Evolutionary conservation across 805 yeast species (phyloP), one percentile per base, ranked within the genome.

Genomic region (Wickerhamomyces pijperi): DNA sequence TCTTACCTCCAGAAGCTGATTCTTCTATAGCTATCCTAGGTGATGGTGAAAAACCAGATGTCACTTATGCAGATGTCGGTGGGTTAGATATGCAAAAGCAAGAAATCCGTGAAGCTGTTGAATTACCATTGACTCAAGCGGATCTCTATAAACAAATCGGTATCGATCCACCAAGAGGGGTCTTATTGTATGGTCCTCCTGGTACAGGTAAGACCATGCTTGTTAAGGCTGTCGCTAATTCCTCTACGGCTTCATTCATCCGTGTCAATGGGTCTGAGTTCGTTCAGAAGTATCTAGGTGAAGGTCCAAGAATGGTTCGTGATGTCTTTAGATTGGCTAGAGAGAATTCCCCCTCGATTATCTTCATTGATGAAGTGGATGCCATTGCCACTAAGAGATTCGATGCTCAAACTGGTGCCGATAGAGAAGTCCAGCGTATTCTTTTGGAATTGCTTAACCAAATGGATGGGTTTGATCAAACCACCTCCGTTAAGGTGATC

Each of bases 391-490:
- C 98, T 32, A 92, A 92, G 64, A 84, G 99, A 65, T 92, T 92
- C 55, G 98, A 92, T 64, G 99, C 98, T 19, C 98, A 92, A 68
- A 92, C 99, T 3, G 98, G 98, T 59, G 97, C 98, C 28, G 99
- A 92, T 65, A 79, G 98, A 64, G 99, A 92, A 67, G 98, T 92
- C 40, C 99, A 92, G 67, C 85, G 99, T 68, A 92, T 90, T 49
- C 70, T 92, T 61, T 80, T 92, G 57, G 99, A 92, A 67, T 71
- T 92, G 56, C 72, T 92, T 54, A 92, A 94, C 54, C 99, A 92
- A 67, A 92, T 92, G 99, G 99, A 92, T 64, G 99, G 99, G 37
- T 92, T 92, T 53, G 99, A 92, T 58, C 98, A 92, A 67, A 68
- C 82, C 2, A 77, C 95, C 6, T 88, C 87, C 46, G 98, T 92